These are phyloP conservation scores for Glomus cerebriforme DNA, from an alignment of 192 early-diverging fungal genomes.

Conservation along the genomic window DNA sequence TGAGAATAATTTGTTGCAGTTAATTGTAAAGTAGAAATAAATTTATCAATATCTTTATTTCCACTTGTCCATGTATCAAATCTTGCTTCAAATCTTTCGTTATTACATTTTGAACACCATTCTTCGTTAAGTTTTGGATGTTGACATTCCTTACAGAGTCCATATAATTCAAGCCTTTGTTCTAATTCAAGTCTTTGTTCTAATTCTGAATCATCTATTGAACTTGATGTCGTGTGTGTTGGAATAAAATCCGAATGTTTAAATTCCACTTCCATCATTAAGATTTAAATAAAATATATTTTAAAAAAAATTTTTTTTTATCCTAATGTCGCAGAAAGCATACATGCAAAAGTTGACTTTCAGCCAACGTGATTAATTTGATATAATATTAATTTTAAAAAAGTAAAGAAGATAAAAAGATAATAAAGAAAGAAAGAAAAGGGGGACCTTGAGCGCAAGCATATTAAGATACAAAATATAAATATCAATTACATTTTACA, in stretches of 20 bases:
- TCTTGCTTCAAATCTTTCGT: neutral
- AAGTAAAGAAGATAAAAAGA: too few relatives aligned
- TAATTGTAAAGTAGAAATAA: conserved; percentile 11
- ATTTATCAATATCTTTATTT: conserved; percentile 20
- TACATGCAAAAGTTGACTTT: too few relatives aligned
- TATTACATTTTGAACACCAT: conserved; percentile 28
- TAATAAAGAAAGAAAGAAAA: too few relatives aligned
- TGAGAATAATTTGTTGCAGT: neutral
- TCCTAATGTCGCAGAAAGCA: neutral
- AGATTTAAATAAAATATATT: neutral
- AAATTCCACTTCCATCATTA: neutral
- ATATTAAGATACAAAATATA: too few relatives aligned
- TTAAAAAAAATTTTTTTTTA: too few relatives aligned
- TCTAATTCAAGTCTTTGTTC: neutral
- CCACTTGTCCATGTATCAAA: conserved; percentile 19
- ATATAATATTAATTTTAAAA: too few relatives aligned
- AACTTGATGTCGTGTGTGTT: neutral
- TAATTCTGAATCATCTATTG: conserved; percentile 9
- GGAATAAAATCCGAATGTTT: neutral
- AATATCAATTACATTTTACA: too few relatives aligned
- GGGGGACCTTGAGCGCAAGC: too few relatives aligned
- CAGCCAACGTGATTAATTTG: too few relatives aligned
- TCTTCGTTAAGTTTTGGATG: conserved; percentile 6
- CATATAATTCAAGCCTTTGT: conserved; percentile 7
- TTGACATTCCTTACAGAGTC: conserved; percentile 23